Conservation (phyloP, 805 yeast genomes). For the Barnettozyma populi region DNA sequence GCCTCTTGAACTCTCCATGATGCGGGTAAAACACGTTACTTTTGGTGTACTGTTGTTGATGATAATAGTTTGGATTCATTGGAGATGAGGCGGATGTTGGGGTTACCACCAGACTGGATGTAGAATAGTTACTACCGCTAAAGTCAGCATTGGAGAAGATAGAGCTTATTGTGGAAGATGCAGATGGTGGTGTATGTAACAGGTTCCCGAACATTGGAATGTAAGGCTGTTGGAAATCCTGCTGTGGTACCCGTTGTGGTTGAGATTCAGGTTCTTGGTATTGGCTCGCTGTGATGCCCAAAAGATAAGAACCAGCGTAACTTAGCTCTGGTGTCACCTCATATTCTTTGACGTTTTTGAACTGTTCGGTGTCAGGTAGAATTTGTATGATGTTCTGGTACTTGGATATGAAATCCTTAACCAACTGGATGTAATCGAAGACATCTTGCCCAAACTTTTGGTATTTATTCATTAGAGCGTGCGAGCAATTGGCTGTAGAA, state of each 20-base stretch:
- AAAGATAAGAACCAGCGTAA: conserved; percentile 8
- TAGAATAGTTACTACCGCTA: conserved; percentile 7
- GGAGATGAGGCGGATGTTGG: conserved; percentile 10
- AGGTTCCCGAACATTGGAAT: conserved; percentile 3
- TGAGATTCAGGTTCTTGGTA: background rate
- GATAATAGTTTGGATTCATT: conserved; percentile 8
- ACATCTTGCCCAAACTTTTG: conserved; percentile 2
- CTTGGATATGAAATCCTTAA: conserved; percentile 5
- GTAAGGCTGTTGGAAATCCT: conserved; percentile 1
- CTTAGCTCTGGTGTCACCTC: conserved; percentile 5
- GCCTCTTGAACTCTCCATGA: background rate
- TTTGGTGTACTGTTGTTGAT: conserved; percentile 1
- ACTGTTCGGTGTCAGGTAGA: conserved; percentile 8
- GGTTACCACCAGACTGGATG: conserved; percentile 8
- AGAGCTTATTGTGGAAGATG: conserved; percentile 11
- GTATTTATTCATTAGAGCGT: conserved; percentile 22
- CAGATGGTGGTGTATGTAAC: conserved; percentile 11
- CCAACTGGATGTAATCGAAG: conserved; percentile 4
- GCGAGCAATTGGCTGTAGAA: conserved; percentile 17
- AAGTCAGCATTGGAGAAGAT: conserved; percentile 8
- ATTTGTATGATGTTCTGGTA: conserved; percentile 2
- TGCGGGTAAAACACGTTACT: conserved; percentile 3
- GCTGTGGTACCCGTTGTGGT: background rate
- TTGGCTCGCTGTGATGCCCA: conserved; percentile 6
- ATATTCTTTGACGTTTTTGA: conserved; percentile 2